Conservation (phyloP, 164 flowering plant genomes). For the Umbilicus rupestris region DNA sequence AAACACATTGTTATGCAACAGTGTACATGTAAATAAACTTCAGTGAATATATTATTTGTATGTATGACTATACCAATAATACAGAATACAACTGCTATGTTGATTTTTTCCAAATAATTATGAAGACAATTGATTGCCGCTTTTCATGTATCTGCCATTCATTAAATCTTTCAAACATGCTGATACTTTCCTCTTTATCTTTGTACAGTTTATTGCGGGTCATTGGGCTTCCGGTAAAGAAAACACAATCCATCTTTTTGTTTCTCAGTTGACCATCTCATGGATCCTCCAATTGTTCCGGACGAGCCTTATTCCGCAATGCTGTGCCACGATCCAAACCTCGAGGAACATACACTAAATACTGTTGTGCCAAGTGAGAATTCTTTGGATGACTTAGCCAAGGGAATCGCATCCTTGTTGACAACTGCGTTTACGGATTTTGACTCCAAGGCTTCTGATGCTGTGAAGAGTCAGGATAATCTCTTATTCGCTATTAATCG, state of each 20-base stretch:
- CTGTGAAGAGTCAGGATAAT: conserved; percentile 43
- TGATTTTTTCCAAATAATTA: too few species aligned
- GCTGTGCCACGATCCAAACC: not conserved
- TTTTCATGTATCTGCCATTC: too few species aligned
- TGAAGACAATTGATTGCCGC: too few species aligned
- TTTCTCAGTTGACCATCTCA: not conserved
- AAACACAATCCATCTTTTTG: not conserved
- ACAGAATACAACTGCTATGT: too few species aligned
- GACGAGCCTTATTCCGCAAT: not conserved
- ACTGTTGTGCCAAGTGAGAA: not conserved
- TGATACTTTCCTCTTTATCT: too few species aligned
- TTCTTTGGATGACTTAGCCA: conserved; percentile 24
- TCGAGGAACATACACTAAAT: not conserved
- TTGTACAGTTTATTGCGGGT: too few species aligned
- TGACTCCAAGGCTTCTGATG: conserved; percentile 43
- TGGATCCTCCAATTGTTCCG: not conserved
- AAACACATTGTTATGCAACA: too few species aligned
- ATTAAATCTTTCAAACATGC: too few species aligned
- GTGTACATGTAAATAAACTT: too few species aligned
- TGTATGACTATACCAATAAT: too few species aligned
- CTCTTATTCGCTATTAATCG: conserved; percentile 52
- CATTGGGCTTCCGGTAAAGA: too few species aligned
- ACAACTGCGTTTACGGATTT: conserved; percentile 41
- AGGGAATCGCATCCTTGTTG: conserved; percentile 42
- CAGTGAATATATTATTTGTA: too few species aligned